These are phyloP conservation scores for Chaetothyriales sp. DNA, from an alignment of 2,329 filamentous ascomycete genomes.

Conservation along the genomic window DNA sequence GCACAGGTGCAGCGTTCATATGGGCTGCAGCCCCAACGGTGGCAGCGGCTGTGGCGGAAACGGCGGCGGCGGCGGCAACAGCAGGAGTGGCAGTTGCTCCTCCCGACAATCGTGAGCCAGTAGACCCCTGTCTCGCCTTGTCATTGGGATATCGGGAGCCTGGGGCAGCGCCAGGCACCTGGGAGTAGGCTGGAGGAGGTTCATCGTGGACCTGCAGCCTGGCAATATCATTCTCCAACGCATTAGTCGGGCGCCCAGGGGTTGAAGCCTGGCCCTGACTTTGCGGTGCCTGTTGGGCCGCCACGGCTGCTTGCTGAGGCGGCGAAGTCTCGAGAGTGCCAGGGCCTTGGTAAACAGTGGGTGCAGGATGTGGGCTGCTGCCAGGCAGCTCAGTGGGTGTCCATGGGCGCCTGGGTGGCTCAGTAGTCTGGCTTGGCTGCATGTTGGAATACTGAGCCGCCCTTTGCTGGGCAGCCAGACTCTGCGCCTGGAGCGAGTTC, in stretches of 20 bases:
- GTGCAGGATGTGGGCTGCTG: conserved; percentile 72
- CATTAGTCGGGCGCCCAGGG: conserved; percentile 40
- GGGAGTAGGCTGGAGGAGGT: conserved; percentile 88
- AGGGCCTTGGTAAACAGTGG: conserved; percentile 78
- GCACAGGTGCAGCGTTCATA: conserved; percentile 7
- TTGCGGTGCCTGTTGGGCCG: conserved; percentile 19
- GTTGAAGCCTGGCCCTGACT: conserved; percentile 17
- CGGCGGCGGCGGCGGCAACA: conserved; percentile 10
- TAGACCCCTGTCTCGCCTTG: conserved; percentile 45
- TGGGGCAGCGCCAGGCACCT: conserved; percentile 40
- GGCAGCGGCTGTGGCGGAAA: conserved; percentile 10
- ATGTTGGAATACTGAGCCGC: conserved; percentile 58
- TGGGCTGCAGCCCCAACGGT: conserved; percentile 16
- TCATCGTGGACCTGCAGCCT: conserved; percentile 52
- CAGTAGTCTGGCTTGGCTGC: conserved; percentile 22
- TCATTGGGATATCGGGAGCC: conserved; percentile 57
- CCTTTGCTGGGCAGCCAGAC: conserved; percentile 60
- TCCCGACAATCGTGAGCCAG: conserved; percentile 1
- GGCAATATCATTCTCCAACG: conserved; percentile 75
- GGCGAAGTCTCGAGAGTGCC: conserved; percentile 44
- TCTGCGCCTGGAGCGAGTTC: conserved; percentile 64
- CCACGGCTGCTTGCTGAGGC: conserved; percentile 28
- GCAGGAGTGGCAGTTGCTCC: conserved; percentile 9
- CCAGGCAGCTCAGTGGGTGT: conserved; percentile 86
- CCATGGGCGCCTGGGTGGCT: conserved; percentile 53